Evolutionary conservation across 148 eudicot genomes (phyloP).

Genomic region (Beta vulgaris): DNA sequence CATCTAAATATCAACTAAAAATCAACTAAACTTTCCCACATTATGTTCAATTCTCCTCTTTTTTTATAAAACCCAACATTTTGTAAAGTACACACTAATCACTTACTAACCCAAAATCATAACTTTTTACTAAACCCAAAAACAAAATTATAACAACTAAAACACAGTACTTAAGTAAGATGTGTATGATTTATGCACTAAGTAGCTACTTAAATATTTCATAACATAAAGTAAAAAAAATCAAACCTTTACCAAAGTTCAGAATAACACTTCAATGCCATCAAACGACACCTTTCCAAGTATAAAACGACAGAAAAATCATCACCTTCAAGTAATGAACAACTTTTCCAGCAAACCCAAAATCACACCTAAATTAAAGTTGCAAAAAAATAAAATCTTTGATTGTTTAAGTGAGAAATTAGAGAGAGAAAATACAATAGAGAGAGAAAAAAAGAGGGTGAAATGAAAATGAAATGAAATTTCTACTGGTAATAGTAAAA

Average conservation of each 20-base stretch:
- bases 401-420: constrained; percentile 4
- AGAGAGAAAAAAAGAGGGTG: constrained; percentile 17
- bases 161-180: constrained; percentile 14
- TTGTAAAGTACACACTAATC: not conserved
- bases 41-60: not conserved
- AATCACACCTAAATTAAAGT: not conserved
- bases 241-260: constrained; percentile 29
- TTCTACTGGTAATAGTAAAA: constrained; percentile 15
- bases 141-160: constrained; percentile 7
- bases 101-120: constrained; percentile 11
- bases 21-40: constrained; percentile 13
- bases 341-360: constrained; percentile 16
- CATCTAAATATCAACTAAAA: not conserved
- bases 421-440: constrained; percentile 8
- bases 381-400: not conserved
- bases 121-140: constrained; percentile 18
- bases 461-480: constrained; percentile 14
- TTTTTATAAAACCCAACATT: constrained; percentile 10
- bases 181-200: constrained; percentile 20
- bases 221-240: not conserved
- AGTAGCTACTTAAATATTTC: not conserved
- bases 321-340: constrained; percentile 1
- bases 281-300: constrained; percentile 20
- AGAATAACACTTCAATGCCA: constrained; percentile 17
- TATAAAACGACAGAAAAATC: constrained; percentile 23